Evolutionary conservation across 2,329 filamentous ascomycete genomes (phyloP), one percentile per base, ranked within the genome.

Genomic region (Alternaria atra): DNA sequence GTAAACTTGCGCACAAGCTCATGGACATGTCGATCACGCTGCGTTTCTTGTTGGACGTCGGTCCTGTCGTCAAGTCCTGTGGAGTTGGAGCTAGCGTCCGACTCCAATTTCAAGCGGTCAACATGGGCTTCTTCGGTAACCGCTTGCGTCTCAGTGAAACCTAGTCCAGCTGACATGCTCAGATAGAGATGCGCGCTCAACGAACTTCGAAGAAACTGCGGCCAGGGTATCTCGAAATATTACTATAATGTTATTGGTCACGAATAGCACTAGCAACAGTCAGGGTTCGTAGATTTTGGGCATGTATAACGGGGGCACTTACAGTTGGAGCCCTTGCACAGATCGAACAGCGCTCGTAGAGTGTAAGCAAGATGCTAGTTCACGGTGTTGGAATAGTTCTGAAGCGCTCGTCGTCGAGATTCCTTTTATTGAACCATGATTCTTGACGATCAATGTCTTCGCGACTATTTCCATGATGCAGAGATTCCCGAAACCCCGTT

Each of bases 1-100:
- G 57, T 59, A 34, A 80, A 73, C 13, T 73, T 75, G 57, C 78
- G 75, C 13, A 80, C 82, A n/a, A 84, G 77, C 9, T 66, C 60
- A 20, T 56, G 50, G 1, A 75, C 55, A 40, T 66, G 65, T 9
- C 57, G 40, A 17, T 71, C 64, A 9, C 61, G 64, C 15, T 67
- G 51, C 42, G 58, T 13, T 6, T 69, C 55, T 15, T 53, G 34
- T 15, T 64, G 44, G 6, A 15, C 27, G 6, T 56, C 15, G 32
- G 17, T 20, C 13, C 27, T 34, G 20, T 44, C 27, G 9, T 59
- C 37, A 13, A 39, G 35, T 12, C 9, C 54, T 9, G 54, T 52
- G 40, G 47, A 35, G 9, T 58, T 56, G 1, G 60, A 67, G 42
- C 52, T 68, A 29, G 63, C 68, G 47, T 63, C 62, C 15, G 55